Base-by-base conservation (phyloP, 163 green algal species). In the Chlorella variabilis region DNA sequence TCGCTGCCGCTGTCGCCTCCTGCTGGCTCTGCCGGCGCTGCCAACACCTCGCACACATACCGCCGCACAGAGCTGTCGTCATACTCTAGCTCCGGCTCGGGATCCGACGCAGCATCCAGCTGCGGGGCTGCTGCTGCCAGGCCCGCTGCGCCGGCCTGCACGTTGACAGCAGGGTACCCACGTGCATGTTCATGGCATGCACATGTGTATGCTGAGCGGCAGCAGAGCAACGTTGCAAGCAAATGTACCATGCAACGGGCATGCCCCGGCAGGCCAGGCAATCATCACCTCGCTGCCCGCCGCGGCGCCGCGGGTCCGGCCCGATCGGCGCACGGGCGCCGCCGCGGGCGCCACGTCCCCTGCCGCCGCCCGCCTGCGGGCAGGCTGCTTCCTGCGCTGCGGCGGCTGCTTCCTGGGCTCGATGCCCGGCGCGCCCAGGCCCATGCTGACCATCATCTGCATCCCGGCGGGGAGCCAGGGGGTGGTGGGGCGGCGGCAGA, bases 11-110 rank as follows among this genome's bases (percentile, higher is more conserved):
- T 36, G 3, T n/a, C 2, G 25, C 51, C 49, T 23, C 31, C 8
- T 31, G 20, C 20, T 67, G 45, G n/a, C 23, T 31, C 29, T n/a
- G 42, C 42, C 25, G 42, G 13, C 11, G 29, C 59, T 31, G 59
- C 9, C 29, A 67, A 20, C 29, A 38, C 59, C 59, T 67, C n/a
- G 18, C 59, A 67, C n/a, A 67, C 29, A 27, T 67, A 67, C 29
- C n/a, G 59, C 59, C 59, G 27, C 63, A 71, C 31, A 29, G 62
- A 78, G 68, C 66, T 73, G 66, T 73, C 38, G 39, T 80, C 82
- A 42, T 42, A 86, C 0, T 33, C 36, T 45, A 41, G 23, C 27
- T 39, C 73, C 17, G 38, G 25, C 34, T 51, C 70, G 29, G 34
- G 13, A 5, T 29, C 49, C 38, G 31, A 4, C 8, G 29, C 70